Evolutionary conservation across 2,329 filamentous ascomycete genomes (phyloP).

Genomic region (Pyrenophora seminiperda): DNA sequence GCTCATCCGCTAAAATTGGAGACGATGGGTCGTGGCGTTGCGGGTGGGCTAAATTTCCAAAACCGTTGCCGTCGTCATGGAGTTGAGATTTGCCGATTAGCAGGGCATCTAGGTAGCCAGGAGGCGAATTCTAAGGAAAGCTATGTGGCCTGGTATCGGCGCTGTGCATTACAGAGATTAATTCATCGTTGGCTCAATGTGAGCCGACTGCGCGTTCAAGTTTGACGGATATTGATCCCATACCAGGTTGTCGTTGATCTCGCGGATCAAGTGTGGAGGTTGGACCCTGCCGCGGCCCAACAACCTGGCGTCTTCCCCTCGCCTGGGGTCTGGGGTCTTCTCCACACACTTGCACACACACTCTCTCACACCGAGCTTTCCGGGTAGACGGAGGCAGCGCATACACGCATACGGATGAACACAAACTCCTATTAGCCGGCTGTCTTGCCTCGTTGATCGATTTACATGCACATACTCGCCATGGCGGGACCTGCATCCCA

Average conservation of each 20-base stretch:
- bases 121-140: not conserved
- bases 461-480: conserved; percentile 2
- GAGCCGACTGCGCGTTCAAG: conserved; percentile 6
- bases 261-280: conserved; percentile 7
- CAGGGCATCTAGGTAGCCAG: not conserved
- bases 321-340: not conserved
- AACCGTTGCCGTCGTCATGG: conserved; percentile 7
- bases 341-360: not conserved
- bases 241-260: conserved; percentile 9
- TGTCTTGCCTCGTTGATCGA: not conserved
- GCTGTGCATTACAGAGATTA: not conserved
- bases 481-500: conserved; percentile 25
- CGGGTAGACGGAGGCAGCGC: not conserved
- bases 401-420: not conserved
- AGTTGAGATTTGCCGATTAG: conserved; percentile 1
- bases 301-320: conserved; percentile 13
- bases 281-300: conserved; percentile 16
- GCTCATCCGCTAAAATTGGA: not conserved
- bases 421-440: conserved; percentile 7
- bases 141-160: not conserved
- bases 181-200: not conserved
- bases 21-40: conserved; percentile 7
- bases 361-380: not conserved
- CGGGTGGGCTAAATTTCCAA: conserved; percentile 1
- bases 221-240: conserved; percentile 15